A percentile compares a stretch with the other conserved stretches of the same genome.
Conservation (phyloP, 2,329 filamentous ascomycete species). For the Torrubiellomyces zombiae region DNA sequence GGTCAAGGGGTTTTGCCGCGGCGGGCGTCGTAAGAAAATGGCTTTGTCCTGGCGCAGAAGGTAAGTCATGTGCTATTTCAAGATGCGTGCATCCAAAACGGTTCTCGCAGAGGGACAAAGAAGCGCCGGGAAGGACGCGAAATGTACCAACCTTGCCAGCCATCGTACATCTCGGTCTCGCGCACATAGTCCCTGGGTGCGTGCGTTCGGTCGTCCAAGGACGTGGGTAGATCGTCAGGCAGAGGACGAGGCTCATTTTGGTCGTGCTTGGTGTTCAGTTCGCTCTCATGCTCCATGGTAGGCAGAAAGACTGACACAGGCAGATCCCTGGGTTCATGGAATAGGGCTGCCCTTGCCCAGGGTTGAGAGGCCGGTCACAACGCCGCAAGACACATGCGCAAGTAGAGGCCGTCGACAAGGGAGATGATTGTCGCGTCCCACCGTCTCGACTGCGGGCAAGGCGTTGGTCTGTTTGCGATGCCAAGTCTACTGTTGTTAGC, state of each 20-base stretch:
- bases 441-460: too few species aligned
- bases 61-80: slow-evolving; percentile 3
- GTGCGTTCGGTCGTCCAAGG: slow-evolving; percentile 70
- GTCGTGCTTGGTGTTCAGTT: slow-evolving; percentile 22
- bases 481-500: too few species aligned
- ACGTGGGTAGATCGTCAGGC: slow-evolving; percentile 75
- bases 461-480: too few species aligned
- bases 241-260: slow-evolving; percentile 37
- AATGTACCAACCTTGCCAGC: slow-evolving; percentile 64
- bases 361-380: too few species aligned
- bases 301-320: slow-evolving; percentile 21
- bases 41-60: slow-evolving; percentile 56
- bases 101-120: too few species aligned
- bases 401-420: too few species aligned
- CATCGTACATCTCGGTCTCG: slow-evolving; percentile 97
- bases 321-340: slow-evolving; percentile 17
- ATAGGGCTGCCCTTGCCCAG: too few species aligned
- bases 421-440: too few species aligned
- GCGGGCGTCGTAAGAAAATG: slow-evolving; percentile 84
- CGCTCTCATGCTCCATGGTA: slow-evolving; percentile 45
- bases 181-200: slow-evolving; percentile 46
- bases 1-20: slow-evolving; percentile 66
- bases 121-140: too few species aligned
- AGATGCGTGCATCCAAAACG: slow-evolving; percentile 1
- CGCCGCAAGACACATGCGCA: too few species aligned